Base-by-base conservation (phyloP, 2,329 filamentous ascomycete genomes). In the Botrytis pseudocinerea region DNA sequence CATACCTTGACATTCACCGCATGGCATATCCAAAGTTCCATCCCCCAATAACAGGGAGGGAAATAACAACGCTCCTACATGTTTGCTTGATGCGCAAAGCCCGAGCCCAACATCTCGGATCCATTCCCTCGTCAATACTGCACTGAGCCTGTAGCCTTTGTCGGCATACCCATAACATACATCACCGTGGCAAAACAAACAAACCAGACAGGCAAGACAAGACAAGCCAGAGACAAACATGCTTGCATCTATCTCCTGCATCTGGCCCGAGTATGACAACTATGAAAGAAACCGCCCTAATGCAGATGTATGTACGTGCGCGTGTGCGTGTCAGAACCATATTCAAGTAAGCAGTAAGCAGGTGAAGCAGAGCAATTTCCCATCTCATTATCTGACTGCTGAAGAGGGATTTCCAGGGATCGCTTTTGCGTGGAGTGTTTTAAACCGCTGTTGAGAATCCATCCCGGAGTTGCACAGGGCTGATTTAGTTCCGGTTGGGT, bases 281-380 rank as follows among this genome's bases (percentile, higher is more conserved):
- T 42, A 25, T 54, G 20, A 57, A 66, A 66, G n/a, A 42, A 59
- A 66, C 44, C 42, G 20, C 68, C 54, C 54, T 70, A 35, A 48
- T 72, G 70, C 70, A 72, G 62, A 59, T 71, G 12, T 25, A 38
- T 71, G 61, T 68, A 42, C 35, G 44, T 60, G 70, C 32, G 40
- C 64, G 51, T 60, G 28, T 68, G 70, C 51, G 40, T 72, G 51
- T 51, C 62, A 72, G 40, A 69, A 69, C 61, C 40, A 72, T 69
- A 72, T 68, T 68, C 40, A 68, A 69, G 59, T 51, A 38, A 71
- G 61, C 28, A 54, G 12, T 38, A 51, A 69, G n/a, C 22, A 69
- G 57, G 12, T 40, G 40, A 63, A 40, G 65, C 35, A 57, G 40
- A 42, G 32, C 35, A 57, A 57, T 69, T 69, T 57, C 65, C 48